A percentile compares a stretch with the other conserved stretches of the same genome.
Conservation (phyloP, 139 green algal species). For the Spirogloea muscicola region DNA sequence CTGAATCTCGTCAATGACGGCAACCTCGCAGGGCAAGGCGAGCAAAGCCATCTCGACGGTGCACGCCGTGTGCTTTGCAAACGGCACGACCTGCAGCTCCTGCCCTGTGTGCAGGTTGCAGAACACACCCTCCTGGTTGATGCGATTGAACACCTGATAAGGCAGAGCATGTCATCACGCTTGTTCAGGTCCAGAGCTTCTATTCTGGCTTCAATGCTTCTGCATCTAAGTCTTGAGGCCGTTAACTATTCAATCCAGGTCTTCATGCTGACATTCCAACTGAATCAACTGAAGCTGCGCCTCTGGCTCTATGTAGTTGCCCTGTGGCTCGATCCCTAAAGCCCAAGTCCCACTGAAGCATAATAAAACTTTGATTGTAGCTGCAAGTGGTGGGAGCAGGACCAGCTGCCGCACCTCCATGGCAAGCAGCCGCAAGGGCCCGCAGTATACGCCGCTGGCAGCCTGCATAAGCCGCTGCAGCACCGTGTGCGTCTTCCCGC, state of each 20-base stretch:
- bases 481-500: constrained; percentile 90
- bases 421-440: constrained; percentile 87
- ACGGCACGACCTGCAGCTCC: constrained; percentile 71
- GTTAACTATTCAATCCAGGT: no score
- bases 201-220: no score
- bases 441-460: constrained; percentile 81
- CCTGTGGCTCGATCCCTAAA: no score
- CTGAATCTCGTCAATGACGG: constrained; percentile 95
- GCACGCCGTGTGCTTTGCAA: constrained; percentile 77
- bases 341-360: no score
- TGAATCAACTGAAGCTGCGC: no score
- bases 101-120: constrained; percentile 77
- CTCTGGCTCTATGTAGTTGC: no score
- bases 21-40: constrained; percentile 69
- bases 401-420: constrained; percentile 73
- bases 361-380: constrained; percentile 56
- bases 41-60: constrained; percentile 91
- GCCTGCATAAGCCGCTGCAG: constrained; percentile 53
- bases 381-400: no score
- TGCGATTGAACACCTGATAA: constrained; percentile 44
- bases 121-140: constrained; percentile 51
- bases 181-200: no score
- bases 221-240: no score
- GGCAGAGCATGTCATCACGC: not conserved
- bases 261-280: no score